These are phyloP conservation scores for Rhodotorula graminis DNA, from an alignment of 768 basidiomycete species.

Conservation along the genomic window DNA sequence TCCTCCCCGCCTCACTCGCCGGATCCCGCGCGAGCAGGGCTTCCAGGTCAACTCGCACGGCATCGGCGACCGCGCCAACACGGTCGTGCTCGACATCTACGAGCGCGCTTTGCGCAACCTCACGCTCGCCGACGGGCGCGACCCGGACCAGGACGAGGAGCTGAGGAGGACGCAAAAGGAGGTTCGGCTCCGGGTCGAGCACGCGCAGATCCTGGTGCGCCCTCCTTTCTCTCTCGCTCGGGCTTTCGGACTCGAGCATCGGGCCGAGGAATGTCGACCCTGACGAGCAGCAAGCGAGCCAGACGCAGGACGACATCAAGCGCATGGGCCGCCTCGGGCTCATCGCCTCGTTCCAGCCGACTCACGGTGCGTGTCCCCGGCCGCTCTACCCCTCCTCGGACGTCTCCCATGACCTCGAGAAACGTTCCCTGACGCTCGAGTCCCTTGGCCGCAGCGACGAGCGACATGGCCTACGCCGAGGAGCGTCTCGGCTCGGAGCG, in stretches of 20 bases:
- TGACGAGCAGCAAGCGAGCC: not conserved
- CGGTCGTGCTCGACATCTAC: conserved; percentile 74
- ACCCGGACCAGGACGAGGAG: not conserved
- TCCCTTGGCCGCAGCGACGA: conserved; percentile 59
- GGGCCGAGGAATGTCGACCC: not conserved
- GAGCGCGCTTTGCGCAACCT: conserved; percentile 57
- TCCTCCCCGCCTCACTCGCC: no score
- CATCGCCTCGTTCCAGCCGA: conserved; percentile 86
- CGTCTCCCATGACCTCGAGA: no score
- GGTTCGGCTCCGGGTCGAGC: conserved; percentile 74
- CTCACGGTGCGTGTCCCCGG: conserved; percentile 57
- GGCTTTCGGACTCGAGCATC: no score
- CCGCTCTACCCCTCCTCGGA: no score
- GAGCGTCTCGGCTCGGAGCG: conserved; percentile 70
- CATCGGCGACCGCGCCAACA: conserved; percentile 71
- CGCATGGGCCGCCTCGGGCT: conserved; percentile 72
- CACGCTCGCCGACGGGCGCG: not conserved
- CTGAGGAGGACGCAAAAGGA: conserved; percentile 17
- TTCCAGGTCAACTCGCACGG: conserved; percentile 44
- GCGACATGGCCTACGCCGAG: conserved; percentile 91
- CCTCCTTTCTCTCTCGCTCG: not conserved
- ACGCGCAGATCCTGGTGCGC: conserved; percentile 73
- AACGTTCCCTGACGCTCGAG: not conserved
- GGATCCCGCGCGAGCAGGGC: conserved; percentile 2
- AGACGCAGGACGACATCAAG: conserved; percentile 60